Conservation (phyloP, 441 rosid genomes). For the Raphanus hybrid region DNA sequence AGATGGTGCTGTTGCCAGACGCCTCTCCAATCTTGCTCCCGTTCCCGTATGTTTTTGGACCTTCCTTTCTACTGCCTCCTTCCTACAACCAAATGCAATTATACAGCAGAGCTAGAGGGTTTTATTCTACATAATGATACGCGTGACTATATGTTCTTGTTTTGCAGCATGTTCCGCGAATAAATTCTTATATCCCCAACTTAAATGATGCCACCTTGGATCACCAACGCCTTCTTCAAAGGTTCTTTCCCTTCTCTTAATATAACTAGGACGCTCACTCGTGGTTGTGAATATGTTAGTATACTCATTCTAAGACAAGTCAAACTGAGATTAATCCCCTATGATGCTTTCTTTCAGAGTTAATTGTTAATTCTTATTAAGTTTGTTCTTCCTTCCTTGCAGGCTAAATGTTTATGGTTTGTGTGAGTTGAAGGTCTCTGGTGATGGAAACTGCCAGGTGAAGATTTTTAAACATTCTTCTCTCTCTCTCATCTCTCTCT, state of each 20-base stretch:
- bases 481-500: neutral
- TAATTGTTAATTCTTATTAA: neutral
- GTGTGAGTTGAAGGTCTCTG: constrained; percentile 86
- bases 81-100: neutral
- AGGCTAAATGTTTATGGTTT: constrained; percentile 85
- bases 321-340: constrained; percentile 5
- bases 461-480: neutral
- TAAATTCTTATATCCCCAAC: constrained; percentile 82
- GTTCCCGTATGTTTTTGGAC: constrained; percentile 56
- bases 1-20: constrained; percentile 81
- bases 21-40: constrained; percentile 81
- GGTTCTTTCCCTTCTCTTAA: constrained; percentile 47
- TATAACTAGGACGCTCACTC: constrained; percentile 15
- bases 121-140: constrained; percentile 8
- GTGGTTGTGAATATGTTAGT: constrained; percentile 10
- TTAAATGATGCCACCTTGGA: constrained; percentile 79
- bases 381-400: constrained; percentile 35
- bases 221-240: constrained; percentile 88
- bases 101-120: neutral
- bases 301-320: constrained; percentile 4
- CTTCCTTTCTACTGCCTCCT: neutral
- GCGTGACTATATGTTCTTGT: constrained; percentile 8
- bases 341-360: constrained; percentile 9
- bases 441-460: constrained; percentile 99
- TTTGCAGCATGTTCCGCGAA: constrained; percentile 82